phyloP scores from a whole-genome alignment of 2,329 filamentous ascomycete genomes.

The Alternaria triticina region DNA sequence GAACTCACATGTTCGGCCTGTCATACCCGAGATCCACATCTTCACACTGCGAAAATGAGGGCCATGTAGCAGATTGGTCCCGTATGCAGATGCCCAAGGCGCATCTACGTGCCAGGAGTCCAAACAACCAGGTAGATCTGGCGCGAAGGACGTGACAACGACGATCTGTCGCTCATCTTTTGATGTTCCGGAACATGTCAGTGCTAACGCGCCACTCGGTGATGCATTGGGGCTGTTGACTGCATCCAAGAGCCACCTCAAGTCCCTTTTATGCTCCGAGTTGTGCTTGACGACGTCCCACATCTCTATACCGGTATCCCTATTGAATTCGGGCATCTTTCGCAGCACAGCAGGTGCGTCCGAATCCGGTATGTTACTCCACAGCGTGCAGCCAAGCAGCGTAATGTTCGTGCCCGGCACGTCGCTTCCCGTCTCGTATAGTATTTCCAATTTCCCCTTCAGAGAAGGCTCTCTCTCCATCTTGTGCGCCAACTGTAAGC shows the following conservation, averaged over 20 bases:
- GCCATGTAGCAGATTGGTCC: conserved; percentile 56
- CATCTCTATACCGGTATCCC: conserved; percentile 50
- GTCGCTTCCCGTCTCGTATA: conserved; percentile 54
- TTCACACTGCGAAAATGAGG: conserved; percentile 33
- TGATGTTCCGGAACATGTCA: background rate
- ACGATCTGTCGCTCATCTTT: conserved; percentile 47
- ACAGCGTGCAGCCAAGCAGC: conserved; percentile 65
- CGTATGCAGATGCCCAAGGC: conserved; percentile 59
- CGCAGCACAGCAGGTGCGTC: conserved; percentile 49
- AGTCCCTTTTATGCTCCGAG: conserved; percentile 54
- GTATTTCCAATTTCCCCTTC: conserved; percentile 50
- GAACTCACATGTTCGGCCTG: conserved; percentile 54
- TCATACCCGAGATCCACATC: conserved; percentile 56
- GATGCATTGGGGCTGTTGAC: conserved; percentile 32
- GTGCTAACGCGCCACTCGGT: conserved; percentile 9
- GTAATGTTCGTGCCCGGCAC: conserved; percentile 53
- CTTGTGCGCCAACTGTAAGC: conserved; percentile 31
- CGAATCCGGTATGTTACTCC: conserved; percentile 57
- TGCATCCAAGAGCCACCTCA: conserved; percentile 57
- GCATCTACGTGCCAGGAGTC: conserved; percentile 57
- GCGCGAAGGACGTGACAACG: conserved; percentile 65
- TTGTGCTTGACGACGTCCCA: conserved; percentile 63
- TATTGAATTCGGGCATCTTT: conserved; percentile 61
- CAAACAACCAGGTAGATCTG: conserved; percentile 57
- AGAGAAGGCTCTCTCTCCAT: conserved; percentile 36